Evolutionary conservation across 2,329 filamentous ascomycete genomes (phyloP).

Genomic region (Lasiodiplodia sp.): DNA sequence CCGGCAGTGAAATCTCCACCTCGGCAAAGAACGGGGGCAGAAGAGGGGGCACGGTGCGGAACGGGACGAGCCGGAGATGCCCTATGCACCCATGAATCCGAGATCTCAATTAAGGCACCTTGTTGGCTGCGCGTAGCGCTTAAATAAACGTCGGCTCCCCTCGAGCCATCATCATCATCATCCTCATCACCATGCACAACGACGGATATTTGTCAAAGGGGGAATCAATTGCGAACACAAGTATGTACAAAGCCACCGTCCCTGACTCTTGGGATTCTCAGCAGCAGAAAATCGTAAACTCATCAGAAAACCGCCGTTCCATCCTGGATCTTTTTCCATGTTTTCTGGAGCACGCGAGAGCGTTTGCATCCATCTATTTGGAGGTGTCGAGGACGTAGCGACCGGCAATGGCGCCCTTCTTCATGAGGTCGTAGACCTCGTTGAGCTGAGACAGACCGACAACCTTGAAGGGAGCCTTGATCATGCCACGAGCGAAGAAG

Average conservation of each 20-base stretch:
- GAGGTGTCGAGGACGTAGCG: slow-evolving; percentile 78
- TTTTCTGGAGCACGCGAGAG: background rate
- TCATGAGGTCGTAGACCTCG: slow-evolving; percentile 76
- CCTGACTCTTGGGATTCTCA: background rate
- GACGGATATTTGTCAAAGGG: slow-evolving; percentile 1
- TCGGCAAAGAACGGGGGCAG: slow-evolving; percentile 9
- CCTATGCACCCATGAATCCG: slow-evolving; percentile 7
- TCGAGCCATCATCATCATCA: background rate
- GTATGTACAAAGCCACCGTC: slow-evolving; percentile 9
- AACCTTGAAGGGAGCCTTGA: slow-evolving; percentile 87
- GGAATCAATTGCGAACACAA: slow-evolving; percentile 23
- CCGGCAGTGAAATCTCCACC: slow-evolving; percentile 3
- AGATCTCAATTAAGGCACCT: slow-evolving; percentile 16
- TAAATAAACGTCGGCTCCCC: background rate
- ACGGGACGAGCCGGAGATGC: slow-evolving; percentile 24
- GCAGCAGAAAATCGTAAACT: slow-evolving; percentile 15
- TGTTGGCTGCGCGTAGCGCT: slow-evolving; percentile 8
- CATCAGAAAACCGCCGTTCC: slow-evolving; percentile 12
- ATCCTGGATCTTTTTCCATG: background rate
- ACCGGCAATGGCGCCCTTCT: slow-evolving; percentile 74
- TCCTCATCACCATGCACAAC: background rate
- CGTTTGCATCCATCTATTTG: slow-evolving; percentile 36
- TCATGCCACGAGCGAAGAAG: slow-evolving; percentile 83
- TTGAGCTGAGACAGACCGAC: slow-evolving; percentile 81
- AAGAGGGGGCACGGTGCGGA: background rate